Conservation (phyloP, 2,329 filamentous ascomycete species). For the Xylariomycetidae sp. region DNA sequence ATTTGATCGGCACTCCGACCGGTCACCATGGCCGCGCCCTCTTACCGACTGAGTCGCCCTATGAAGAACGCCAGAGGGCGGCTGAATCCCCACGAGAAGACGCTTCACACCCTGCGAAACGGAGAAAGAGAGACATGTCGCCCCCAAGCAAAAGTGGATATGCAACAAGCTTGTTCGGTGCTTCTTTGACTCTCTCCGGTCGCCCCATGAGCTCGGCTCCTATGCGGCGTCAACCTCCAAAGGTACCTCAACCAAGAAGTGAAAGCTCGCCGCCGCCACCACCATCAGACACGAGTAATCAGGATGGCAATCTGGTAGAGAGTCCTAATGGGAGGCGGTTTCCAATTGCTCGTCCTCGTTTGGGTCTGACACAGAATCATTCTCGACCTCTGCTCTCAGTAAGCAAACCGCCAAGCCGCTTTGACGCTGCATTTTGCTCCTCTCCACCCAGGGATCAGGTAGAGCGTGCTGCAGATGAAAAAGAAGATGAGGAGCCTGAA, state of each 20-base stretch:
- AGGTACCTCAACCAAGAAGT: no score
- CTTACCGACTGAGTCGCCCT: conserved; percentile 58
- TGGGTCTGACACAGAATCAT: no score
- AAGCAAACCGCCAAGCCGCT: no score
- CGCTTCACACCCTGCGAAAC: conserved; percentile 32
- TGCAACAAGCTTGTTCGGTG: conserved; percentile 46
- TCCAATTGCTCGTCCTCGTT: no score
- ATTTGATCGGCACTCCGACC: conserved; percentile 61
- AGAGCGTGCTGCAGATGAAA: no score
- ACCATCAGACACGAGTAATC: conserved; percentile 10
- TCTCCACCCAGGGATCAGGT: no score
- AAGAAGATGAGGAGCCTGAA: no score
- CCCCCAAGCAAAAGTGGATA: conserved; percentile 44
- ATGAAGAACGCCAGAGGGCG: conserved; percentile 49
- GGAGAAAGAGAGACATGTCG: conserved; percentile 32
- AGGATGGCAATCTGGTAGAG: conserved; percentile 8
- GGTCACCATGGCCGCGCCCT: conserved; percentile 58
- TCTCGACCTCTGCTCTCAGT: no score
- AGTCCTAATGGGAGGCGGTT: no score
- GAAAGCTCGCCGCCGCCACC: conserved; percentile 2
- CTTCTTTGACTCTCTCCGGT: conserved; percentile 39
- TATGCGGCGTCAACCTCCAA: conserved; percentile 14
- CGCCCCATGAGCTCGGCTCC: conserved; percentile 29
- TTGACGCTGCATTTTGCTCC: no score
- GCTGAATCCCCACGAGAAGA: conserved; percentile 20